Base-by-base conservation (phyloP, 75 land plant genomes). In the Pinus tabuliformis region DNA sequence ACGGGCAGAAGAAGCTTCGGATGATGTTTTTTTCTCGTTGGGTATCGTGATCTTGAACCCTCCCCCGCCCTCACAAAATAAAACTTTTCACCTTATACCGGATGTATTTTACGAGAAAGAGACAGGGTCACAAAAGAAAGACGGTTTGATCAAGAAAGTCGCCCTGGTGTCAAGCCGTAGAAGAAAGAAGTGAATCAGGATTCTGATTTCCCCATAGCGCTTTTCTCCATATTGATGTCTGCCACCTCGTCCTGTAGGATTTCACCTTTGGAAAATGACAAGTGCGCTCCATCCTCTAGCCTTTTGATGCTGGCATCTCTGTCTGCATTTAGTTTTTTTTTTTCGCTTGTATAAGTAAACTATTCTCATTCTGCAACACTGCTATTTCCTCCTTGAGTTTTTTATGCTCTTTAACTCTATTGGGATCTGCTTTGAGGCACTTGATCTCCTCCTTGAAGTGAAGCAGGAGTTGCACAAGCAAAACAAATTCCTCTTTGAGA, bases 331-430 rank as follows among this genome's bases (percentile, higher is more conserved):
- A 33, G 39, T 16, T 33, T 33, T 37, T 64, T 16, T 33, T 33
- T 37, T 64, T 64, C 68, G 16, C 39, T 17, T 33, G 36, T 64
- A 30, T 64, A 30, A 64, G 68, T 13, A 22, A 64, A 64, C 2
- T 64, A 64, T 33, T 64, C 39, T 64, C 39, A 16, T 33, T 64
- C 68, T 64, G 52, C 52, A 68, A 68, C 52, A 20, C 8, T 68
- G 71, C 21, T 0, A 26, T 26, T 26, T 42, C 52, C 21, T 36
- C 72, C 72, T 68, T 42, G 72, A 68, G 72, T 39, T 36, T 37
- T n/a, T 68, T 24, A n/a, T 21, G 3, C 18, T 68, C 72, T n/a
- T 68, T 68, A 42, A 20, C 42, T 39, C 17, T 42, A 37, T 42
- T 3, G 42, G 24, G 3, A 4, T 68, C 52, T 68, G 13, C 22